Evolutionary conservation across 805 yeast species (phyloP), one percentile per base, ranked within the genome.

Genomic region (Kazachstania africana): DNA sequence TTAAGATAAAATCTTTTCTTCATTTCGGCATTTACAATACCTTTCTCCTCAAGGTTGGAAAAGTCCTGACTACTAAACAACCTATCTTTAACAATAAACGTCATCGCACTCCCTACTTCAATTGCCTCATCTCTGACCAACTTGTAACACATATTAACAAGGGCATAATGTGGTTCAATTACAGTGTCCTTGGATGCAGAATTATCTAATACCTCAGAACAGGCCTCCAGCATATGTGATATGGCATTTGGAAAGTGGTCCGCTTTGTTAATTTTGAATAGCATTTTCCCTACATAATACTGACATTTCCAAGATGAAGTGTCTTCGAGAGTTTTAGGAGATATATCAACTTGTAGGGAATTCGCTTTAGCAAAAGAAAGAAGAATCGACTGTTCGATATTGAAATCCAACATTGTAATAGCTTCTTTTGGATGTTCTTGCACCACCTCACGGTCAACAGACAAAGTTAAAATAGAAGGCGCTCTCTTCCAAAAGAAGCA

Each of bases 151-250:
- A 68, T 37, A 0, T 82, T 65, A 26, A 80, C 65, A 3, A 78
- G 50, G 27, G 64, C 62, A 45, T 84, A 85, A 47, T 79, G 85
- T 0, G 95, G 88, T 44, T 87, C 95, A 27, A 87, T 57, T 2
- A 77, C 60, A 1, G 68, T 66, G 24, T 79, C 91, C 29, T 62
- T 60, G 4, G 54, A 42, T 3, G 66, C 50, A 3, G 59, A 46
- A 6, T 27, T 23, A 5, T 45, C 51, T 6, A 45, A 39, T 0
- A 77, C 71, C 4, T 64, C 33, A 0, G 36, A 27, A 35, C 77
- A 68, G 0, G 83, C 56, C n/a, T 52, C 48, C 9, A 63, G 23
- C 13, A 76, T 47, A 4, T 65, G 45, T 10, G 33, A 31, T n/a
- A 23, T 34, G 2, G 44, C 42, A 13, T 27, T 22, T 15, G 24